Evolutionary conservation across 306 rosid genomes (phyloP), one percentile per base, ranked within the genome.

Genomic region (Fragaria iinumae): DNA sequence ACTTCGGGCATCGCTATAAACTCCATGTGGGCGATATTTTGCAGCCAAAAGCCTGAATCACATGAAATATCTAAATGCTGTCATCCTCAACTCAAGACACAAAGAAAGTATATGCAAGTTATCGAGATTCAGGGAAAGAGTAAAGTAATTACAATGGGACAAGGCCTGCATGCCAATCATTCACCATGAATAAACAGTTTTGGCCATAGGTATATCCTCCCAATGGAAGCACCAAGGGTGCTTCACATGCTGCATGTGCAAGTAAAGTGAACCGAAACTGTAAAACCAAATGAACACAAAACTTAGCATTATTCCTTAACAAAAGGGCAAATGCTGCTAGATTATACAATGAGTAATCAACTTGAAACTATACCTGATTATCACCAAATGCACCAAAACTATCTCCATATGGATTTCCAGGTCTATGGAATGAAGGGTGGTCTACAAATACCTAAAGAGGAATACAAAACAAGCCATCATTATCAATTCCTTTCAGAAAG

Each of bases 181-280:
- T 93, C 77, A 76, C 90, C 20, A 93, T 86, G 88, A 93, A 93
- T 48, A 91, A 39, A 76, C 90, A 86, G 57, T 86, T 88, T 80
- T 93, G 95, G 44, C 98, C 98, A 13, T 87, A 91, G 71, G 85
- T 88, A 84, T 65, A 89, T 17, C 98, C 98, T 82, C 97, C 97
- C 83, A 93, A 76, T 71, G 93, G 89, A 88, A 93, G 96, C 83
- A 88, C 93, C 80, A 93, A 78, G 20, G 98, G 98, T 21, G 97
- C 98, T 82, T 93, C 98, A 87, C 97, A 91, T 23, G 97, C 98
- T 84, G 98, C 97, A 84, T 91, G 86, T 87, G 87, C 81, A 87
- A 93, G 95, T 79, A 93, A 93, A 89, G 98, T 84, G 97, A 88
- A 93, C 95, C 98, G 90, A 86, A 85, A 91, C 98, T 93, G 95